A percentile compares a stretch with the other conserved stretches of the same genome.
Evolutionary conservation across 805 yeast genomes (phyloP).

Genomic region (Sporopachydermia lactativora): DNA sequence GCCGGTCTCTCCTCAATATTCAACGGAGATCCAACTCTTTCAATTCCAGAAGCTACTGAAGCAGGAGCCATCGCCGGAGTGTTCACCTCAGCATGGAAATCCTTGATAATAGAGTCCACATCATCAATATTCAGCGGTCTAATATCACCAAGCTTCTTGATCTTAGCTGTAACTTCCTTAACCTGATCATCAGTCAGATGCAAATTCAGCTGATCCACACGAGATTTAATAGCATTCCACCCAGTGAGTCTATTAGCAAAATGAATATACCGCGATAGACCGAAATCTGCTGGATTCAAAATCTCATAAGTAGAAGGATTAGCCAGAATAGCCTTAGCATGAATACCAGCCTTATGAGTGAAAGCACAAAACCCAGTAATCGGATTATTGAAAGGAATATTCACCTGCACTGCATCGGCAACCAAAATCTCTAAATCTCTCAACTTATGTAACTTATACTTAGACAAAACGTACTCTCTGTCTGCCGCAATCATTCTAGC

Average conservation of each 20-base stretch:
- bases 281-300: constrained; percentile 87
- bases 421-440: constrained; percentile 93
- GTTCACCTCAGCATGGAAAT: constrained; percentile 65
- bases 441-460: constrained; percentile 89
- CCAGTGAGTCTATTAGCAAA: constrained; percentile 97
- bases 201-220: constrained; percentile 94
- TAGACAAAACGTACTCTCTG: constrained; percentile 86
- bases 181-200: constrained; percentile 81
- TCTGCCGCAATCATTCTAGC: constrained; percentile 99
- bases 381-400: constrained; percentile 96
- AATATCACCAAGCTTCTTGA: constrained; percentile 89
- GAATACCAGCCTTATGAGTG: constrained; percentile 99
- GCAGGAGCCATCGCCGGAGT: constrained; percentile 2
- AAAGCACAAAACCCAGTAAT: constrained; percentile 99
- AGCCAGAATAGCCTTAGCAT: constrained; percentile 96
- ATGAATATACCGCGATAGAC: constrained; percentile 91
- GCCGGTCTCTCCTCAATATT: constrained; percentile 1
- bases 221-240: constrained; percentile 97
- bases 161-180: constrained; percentile 89
- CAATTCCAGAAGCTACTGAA: neutral
- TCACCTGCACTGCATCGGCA: constrained; percentile 95
- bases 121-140: constrained; percentile 92
- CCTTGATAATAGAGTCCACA: constrained; percentile 92
- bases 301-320: constrained; percentile 99
- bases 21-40: neutral